Evolutionary conservation across 768 basidiomycete genomes (phyloP), one percentile per base, ranked within the genome.

Genomic region (Lactifluus echinatus): DNA sequence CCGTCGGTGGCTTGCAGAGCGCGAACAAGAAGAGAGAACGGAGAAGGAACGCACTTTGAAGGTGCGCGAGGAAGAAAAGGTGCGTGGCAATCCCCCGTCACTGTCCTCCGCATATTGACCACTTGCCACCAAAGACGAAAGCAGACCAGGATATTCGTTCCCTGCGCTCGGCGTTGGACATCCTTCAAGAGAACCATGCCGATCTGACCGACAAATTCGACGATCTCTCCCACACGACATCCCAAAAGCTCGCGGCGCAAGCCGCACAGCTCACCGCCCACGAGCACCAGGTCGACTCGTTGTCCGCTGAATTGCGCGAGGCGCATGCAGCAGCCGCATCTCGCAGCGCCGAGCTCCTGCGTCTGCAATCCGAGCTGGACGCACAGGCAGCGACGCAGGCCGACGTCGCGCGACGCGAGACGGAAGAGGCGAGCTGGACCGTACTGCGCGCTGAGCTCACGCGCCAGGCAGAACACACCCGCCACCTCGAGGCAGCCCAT

Each of bases 381-480:
- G 77, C 77, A 8, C 73, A 76, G 4, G 70, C 66, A 26, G 60
- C 66, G 6, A 66, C 67, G 4, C 71, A 74, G 15, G 72, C 73
- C 31, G 66, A 64, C 57, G 42, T 66, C 47, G 53, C 63, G 3
- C 72, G 53, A 12, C 64, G 46, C n/a, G 64, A 63, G 12, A 71
- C 65, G 10, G 76, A 82, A 24, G 79, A 79, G 37, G 79, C 81
- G 56, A 78, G 76, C 53, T 85, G 84, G 82, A 68, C 65, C 0
- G 71, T 90, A 14, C 76, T 91, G 1, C 73, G 82, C 7, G 83
- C 84, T 11, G 87, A 90, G 57, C 72, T 91, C 2, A 77, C 81
- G 44, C 79, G 82, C 1, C 87, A 88, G 60, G 78, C 83, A 0
- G 68, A 72, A 1, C 81, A 90, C 62, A 69, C 85, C 45, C 79